Evolutionary conservation across 1,139 yeast species (phyloP).

Genomic region (Yamadazyma triangularis): DNA sequence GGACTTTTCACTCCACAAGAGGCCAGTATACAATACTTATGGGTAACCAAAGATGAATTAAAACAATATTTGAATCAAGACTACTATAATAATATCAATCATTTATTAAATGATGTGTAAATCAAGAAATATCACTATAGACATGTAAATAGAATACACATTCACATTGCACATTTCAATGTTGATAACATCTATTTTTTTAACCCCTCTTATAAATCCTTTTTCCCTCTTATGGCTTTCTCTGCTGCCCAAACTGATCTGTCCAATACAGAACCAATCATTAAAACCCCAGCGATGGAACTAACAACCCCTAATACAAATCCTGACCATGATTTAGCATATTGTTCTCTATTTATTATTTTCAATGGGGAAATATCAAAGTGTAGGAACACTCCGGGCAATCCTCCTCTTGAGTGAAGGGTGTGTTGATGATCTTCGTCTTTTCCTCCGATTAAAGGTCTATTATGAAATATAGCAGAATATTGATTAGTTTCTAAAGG

Average conservation of each 20-base stretch:
- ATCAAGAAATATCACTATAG: conserved; percentile 1
- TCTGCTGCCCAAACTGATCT: conserved; percentile 89
- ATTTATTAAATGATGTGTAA: conserved; percentile 46
- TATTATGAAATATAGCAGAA: conserved; percentile 84
- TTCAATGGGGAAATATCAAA: conserved; percentile 93
- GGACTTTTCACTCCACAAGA: conserved; percentile 65
- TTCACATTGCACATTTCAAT: background rate
- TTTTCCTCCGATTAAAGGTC: conserved; percentile 80
- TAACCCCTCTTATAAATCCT: conserved; percentile 30
- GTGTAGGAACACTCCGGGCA: conserved; percentile 83
- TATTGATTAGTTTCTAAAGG: conserved; percentile 84
- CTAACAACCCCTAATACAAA: conserved; percentile 82
- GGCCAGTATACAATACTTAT: conserved; percentile 45
- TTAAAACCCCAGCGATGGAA: conserved; percentile 88
- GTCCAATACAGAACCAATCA: conserved; percentile 87
- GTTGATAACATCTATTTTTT: no score
- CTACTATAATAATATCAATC: conserved; percentile 54
- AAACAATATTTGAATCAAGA: conserved; percentile 46
- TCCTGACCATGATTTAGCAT: conserved; percentile 77
- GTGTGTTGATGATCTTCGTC: conserved; percentile 92
- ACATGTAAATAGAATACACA: conserved; percentile 8
- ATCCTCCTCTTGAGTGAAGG: conserved; percentile 78
- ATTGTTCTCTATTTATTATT: conserved; percentile 79
- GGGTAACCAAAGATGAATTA: conserved; percentile 86
- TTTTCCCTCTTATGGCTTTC: conserved; percentile 70